Conservation (phyloP, 768 basidiomycete genomes). For the Austroboletus festivus region DNA sequence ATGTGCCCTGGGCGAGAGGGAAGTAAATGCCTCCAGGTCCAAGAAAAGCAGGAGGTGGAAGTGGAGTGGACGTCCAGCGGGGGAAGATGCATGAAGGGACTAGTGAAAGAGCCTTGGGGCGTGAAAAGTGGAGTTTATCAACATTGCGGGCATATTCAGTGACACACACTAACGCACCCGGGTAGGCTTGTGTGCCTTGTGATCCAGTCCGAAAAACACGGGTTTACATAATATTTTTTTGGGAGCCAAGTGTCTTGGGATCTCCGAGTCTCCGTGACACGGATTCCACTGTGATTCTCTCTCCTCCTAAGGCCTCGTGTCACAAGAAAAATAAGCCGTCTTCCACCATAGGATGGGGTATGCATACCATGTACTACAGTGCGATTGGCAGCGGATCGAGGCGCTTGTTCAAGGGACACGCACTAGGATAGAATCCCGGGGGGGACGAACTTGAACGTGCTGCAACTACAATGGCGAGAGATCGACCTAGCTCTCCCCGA, state of each 20-base stretch:
- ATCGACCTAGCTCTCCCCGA: conserved; percentile 24
- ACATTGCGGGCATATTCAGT: no score
- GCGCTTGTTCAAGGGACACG: conserved; percentile 6
- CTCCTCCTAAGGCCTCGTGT: conserved; percentile 9
- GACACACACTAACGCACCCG: no score
- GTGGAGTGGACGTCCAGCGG: conserved; percentile 25
- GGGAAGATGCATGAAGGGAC: conserved; percentile 19
- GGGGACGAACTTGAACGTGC: no score
- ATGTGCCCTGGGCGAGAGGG: background rate
- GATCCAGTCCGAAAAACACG: no score
- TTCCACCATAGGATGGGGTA: conserved; percentile 16
- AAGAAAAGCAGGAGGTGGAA: conserved; percentile 17
- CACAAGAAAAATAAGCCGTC: conserved; percentile 10
- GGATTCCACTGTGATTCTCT: no score
- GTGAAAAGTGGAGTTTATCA: conserved; percentile 27
- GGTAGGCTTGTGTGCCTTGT: no score
- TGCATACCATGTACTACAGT: no score
- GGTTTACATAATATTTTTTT: no score
- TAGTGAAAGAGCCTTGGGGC: background rate
- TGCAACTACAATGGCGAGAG: conserved; percentile 36
- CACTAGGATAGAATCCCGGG: conserved; percentile 10
- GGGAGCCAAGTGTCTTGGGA: conserved; percentile 23
- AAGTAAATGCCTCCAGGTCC: conserved; percentile 24
- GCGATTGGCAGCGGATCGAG: conserved; percentile 13
- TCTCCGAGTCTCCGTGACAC: no score